phyloP scores from a whole-genome alignment of 73 alveolate genomes.

The Loxodes magnus region DNA sequence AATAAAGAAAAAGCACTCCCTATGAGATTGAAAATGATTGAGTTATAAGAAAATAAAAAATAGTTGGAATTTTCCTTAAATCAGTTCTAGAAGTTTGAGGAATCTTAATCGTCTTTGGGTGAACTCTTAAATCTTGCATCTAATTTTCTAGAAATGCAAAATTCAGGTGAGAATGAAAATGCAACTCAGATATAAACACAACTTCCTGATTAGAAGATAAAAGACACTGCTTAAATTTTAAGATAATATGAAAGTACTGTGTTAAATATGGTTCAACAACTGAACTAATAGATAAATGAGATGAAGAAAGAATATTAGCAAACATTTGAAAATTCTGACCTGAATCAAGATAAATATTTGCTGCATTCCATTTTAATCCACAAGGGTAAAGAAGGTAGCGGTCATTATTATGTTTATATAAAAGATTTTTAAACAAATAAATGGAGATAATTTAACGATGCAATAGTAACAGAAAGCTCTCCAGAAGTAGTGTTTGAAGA shows the following conservation, averaged over 20 bases:
- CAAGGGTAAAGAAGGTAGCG: conserved; percentile 60
- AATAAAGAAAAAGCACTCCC: conserved; percentile 36
- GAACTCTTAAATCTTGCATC: neutral
- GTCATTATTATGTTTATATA: conserved; percentile 67
- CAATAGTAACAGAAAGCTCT: conserved; percentile 34
- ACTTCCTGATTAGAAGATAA: too few relatives aligned
- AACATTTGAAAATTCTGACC: neutral
- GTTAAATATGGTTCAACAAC: too few relatives aligned
- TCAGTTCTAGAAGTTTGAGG: conserved; percentile 15
- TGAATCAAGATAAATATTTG: conserved; percentile 28
- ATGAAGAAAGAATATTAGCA: too few relatives aligned
- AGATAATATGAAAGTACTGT: too few relatives aligned
- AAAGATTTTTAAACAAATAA: conserved; percentile 25
- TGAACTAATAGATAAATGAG: too few relatives aligned
- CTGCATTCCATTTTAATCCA: conserved; percentile 47
- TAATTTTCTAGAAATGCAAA: too few relatives aligned
- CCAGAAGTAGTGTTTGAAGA: conserved; percentile 43
- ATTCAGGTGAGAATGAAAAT: too few relatives aligned
- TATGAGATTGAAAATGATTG: conserved; percentile 18
- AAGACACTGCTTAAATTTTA: too few relatives aligned
- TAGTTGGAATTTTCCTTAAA: conserved; percentile 14
- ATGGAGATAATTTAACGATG: conserved; percentile 62
- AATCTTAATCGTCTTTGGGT: neutral
- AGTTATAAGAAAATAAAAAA: conserved; percentile 16
- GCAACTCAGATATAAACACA: too few relatives aligned